Conservation (phyloP, 2,329 filamentous ascomycete genomes). For the Penicillium rolfsii region DNA sequence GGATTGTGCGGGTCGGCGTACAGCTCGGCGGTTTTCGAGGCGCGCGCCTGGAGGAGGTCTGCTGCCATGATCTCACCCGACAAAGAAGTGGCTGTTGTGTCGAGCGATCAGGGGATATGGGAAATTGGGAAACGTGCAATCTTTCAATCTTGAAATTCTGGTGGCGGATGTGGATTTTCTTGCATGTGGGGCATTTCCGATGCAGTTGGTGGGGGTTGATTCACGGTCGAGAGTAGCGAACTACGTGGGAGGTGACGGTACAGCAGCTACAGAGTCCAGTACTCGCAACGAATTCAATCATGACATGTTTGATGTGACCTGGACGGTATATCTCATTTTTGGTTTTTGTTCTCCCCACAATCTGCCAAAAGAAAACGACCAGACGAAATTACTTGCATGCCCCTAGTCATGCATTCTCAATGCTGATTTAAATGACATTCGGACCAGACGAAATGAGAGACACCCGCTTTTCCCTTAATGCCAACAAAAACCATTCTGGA, state of each 20-base stretch:
- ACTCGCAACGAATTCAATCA: background rate
- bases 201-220: conserved; percentile 5
- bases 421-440: conserved; percentile 1
- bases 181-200: conserved; percentile 18
- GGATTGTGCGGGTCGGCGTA: conserved; percentile 48
- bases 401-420: conserved; percentile 9
- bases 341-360: background rate
- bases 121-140: background rate
- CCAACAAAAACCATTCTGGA: conserved; percentile 6
- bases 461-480: background rate
- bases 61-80: conserved; percentile 28
- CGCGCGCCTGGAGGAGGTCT: conserved; percentile 49
- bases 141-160: background rate
- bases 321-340: background rate
- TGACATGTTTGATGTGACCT: no score
- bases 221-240: no score
- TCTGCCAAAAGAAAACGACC: background rate
- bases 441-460: background rate
- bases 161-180: conserved; percentile 12
- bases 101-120: background rate
- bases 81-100: background rate
- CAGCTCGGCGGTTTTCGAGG: conserved; percentile 56
- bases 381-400: background rate
- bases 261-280: background rate
- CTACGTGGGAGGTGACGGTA: background rate